Percentiles rank a stretch among this genome's conserved stretches.
Conservation (phyloP, 805 yeast species). For the Cyberlindnera mrakii region DNA sequence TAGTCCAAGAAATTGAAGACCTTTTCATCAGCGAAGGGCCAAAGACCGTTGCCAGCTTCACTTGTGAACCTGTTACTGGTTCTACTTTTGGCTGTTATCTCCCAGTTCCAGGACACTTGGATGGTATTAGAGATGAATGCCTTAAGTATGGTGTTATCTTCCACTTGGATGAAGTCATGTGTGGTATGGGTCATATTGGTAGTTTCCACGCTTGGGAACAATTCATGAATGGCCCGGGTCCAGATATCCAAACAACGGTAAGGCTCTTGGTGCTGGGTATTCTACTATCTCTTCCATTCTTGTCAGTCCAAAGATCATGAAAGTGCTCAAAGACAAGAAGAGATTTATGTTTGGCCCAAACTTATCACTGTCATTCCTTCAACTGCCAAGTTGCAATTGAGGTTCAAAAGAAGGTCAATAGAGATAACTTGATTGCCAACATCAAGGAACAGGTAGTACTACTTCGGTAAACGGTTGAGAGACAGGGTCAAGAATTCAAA, state of each 20-base stretch:
- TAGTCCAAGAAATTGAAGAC: slow-evolving; percentile 36
- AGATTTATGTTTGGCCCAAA: slow-evolving; percentile 37
- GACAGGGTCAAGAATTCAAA: slow-evolving; percentile 25
- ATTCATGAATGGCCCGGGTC: slow-evolving; percentile 31
- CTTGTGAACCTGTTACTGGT: slow-evolving; percentile 41
- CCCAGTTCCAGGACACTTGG: slow-evolving; percentile 40
- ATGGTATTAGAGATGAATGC: slow-evolving; percentile 39
- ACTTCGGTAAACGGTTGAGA: slow-evolving; percentile 32
- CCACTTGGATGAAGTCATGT: slow-evolving; percentile 50
- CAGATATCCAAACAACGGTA: slow-evolving; percentile 45
- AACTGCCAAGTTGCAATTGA: slow-evolving; percentile 41
- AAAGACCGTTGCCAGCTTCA: slow-evolving; percentile 35
- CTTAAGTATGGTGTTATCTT: slow-evolving; percentile 45
- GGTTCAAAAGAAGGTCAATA: slow-evolving; percentile 36
- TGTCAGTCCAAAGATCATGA: slow-evolving; percentile 31
- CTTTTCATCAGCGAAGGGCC: slow-evolving; percentile 36
- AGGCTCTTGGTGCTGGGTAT: slow-evolving; percentile 42
- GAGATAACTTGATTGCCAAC: slow-evolving; percentile 33
- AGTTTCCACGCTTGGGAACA: slow-evolving; percentile 41
- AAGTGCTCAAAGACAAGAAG: slow-evolving; percentile 24
- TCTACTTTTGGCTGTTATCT: slow-evolving; percentile 38
- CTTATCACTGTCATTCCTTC: slow-evolving; percentile 42
- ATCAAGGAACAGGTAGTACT: slow-evolving; percentile 37
- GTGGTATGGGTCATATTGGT: slow-evolving; percentile 50
- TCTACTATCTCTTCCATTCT: slow-evolving; percentile 41